Evolutionary conservation across 2,329 filamentous ascomycete genomes (phyloP).

Genomic region (Cladosporium sp.): DNA sequence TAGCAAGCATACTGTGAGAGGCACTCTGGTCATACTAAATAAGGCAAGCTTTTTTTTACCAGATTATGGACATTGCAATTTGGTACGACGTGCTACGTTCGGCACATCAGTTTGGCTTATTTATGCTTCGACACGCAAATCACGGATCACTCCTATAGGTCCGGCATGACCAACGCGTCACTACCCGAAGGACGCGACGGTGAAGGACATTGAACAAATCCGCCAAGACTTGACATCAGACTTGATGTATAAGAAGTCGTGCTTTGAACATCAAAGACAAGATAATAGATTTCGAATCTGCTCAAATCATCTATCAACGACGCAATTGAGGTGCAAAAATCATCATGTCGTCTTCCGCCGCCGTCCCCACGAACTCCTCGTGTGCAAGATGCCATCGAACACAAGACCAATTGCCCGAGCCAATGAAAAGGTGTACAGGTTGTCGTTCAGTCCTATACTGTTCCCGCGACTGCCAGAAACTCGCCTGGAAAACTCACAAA

Average conservation of each 20-base stretch:
- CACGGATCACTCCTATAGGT: no score
- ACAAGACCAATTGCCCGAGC: no score
- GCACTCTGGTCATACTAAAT: no score
- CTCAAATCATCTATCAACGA: background rate
- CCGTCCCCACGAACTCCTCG: background rate
- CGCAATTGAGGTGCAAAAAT: background rate
- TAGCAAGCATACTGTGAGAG: no score
- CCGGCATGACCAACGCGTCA: background rate
- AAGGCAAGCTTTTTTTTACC: no score
- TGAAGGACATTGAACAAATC: background rate
- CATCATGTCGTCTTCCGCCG: background rate
- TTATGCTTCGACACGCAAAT: background rate
- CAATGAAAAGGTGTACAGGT: no score
- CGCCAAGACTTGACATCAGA: background rate
- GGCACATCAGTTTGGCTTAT: background rate
- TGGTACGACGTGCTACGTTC: background rate
- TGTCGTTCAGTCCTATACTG: no score
- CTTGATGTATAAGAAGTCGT: background rate
- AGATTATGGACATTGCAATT: background rate
- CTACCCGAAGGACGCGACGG: background rate
- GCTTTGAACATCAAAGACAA: background rate
- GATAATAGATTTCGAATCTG: background rate
- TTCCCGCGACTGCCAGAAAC: no score
- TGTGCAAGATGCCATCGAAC: background rate
- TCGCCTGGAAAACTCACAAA: no score